phyloP scores from a whole-genome alignment of 2,329 filamentous ascomycete species.

The Fusarium abutilonis region DNA sequence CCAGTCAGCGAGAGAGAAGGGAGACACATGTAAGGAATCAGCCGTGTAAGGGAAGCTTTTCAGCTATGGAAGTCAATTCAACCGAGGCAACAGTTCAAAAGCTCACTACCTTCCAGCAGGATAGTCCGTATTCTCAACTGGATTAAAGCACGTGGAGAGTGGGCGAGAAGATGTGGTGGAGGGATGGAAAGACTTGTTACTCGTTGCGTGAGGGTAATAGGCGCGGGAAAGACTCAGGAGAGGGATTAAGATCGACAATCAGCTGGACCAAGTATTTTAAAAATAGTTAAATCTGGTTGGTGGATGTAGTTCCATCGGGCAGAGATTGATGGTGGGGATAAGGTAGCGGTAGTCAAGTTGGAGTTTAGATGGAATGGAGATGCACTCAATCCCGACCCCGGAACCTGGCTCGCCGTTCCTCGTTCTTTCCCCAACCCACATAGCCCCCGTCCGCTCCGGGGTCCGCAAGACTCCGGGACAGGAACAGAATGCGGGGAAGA shows the following conservation, averaged over 20 bases:
- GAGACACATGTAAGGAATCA: conserved; percentile 29
- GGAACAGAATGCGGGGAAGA: conserved; percentile 4
- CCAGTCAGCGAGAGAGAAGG: conserved; percentile 6
- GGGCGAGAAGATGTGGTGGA: conserved; percentile 1
- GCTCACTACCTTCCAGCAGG: neutral
- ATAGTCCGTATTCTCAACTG: neutral
- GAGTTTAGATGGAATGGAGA: conserved; percentile 11
- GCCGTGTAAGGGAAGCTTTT: neutral
- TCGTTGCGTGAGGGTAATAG: conserved; percentile 13
- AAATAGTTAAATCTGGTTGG: conserved; percentile 27
- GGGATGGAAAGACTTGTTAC: neutral
- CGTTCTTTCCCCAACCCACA: conserved; percentile 8
- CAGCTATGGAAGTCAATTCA: neutral
- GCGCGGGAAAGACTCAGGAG: conserved; percentile 7
- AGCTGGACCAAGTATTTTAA: conserved; percentile 23
- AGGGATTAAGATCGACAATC: conserved; percentile 30
- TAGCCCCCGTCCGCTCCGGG: neutral
- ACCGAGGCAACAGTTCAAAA: conserved; percentile 23
- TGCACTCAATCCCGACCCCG: conserved; percentile 7
- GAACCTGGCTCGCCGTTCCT: conserved; percentile 14
- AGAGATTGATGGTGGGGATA: conserved; percentile 10
- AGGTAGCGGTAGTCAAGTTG: conserved; percentile 2
- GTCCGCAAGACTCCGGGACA: conserved; percentile 12
- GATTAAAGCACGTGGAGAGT: conserved; percentile 21
- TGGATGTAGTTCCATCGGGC: conserved; percentile 18